Percentiles rank a stretch among this genome's conserved stretches.
Conservation (phyloP, 1,284 basidiomycete species). For the Mycena sp. region DNA sequence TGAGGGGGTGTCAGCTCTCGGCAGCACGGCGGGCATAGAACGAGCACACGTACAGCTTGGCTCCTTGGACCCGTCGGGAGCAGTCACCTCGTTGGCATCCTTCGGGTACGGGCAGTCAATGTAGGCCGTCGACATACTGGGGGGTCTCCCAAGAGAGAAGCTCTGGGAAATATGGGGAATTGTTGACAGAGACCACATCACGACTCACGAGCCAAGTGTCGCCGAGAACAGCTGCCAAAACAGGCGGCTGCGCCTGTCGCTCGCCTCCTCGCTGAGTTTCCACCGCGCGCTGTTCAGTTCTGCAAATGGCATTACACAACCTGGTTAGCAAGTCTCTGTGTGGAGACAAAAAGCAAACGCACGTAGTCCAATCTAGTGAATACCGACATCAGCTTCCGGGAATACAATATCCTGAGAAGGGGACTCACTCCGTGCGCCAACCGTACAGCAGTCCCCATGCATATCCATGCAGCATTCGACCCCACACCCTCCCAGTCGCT, state of each 20-base stretch:
- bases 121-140: constrained; percentile 61
- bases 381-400: background rate
- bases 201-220: constrained; percentile 67
- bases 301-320: constrained; percentile 36
- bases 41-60: constrained; percentile 55
- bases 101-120: constrained; percentile 64
- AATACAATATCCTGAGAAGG: background rate
- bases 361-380: constrained; percentile 73
- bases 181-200: background rate
- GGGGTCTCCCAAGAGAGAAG: constrained; percentile 68
- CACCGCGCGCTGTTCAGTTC: constrained; percentile 71
- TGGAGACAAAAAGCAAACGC: constrained; percentile 36
- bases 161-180: constrained; percentile 55
- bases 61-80: constrained; percentile 50
- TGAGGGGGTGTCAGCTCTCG: constrained; percentile 35
- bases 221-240: constrained; percentile 73
- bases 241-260: constrained; percentile 58
- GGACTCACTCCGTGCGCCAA: constrained; percentile 62
- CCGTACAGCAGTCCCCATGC: constrained; percentile 65
- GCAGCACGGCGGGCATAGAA: background rate
- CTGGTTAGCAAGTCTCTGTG: background rate
- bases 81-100: constrained; percentile 51
- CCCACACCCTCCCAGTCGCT: constrained; percentile 59
- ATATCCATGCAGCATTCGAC: constrained; percentile 61
- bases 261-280: constrained; percentile 56